These are phyloP conservation scores for Lodderomyces metapsilosis DNA, from an alignment of 1,139 yeast genomes.

Conservation along the genomic window DNA sequence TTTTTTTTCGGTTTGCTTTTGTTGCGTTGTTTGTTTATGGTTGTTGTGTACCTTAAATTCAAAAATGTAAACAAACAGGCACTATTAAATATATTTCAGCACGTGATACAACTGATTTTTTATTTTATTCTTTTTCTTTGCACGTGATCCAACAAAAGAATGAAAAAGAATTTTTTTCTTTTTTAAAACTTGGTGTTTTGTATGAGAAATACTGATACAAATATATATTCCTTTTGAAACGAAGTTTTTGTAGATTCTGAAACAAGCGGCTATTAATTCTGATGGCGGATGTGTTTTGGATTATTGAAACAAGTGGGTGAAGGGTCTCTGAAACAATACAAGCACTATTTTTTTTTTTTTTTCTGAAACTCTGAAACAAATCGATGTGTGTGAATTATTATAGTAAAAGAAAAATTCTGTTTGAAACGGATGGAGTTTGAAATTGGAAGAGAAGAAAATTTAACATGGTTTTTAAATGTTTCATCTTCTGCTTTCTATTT, in stretches of 20 bases:
- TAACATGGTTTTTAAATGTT: too few species aligned
- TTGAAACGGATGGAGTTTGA: too few species aligned
- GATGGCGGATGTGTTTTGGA: not conserved
- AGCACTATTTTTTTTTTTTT: too few species aligned
- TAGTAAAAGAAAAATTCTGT: too few species aligned
- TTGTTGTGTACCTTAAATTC: not conserved
- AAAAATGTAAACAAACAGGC: not conserved
- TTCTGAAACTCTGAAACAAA: too few species aligned
- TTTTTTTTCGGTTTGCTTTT: not conserved
- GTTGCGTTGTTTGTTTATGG: not conserved
- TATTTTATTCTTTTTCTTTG: too few species aligned
- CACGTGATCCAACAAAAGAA: not conserved
- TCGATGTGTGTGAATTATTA: too few species aligned
- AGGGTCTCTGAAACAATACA: too few species aligned
- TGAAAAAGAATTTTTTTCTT: not conserved
- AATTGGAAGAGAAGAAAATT: too few species aligned
- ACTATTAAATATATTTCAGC: too few species aligned
- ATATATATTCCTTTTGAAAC: slow-evolving; percentile 1
- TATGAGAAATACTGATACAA: slow-evolving; percentile 1
- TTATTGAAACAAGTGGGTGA: not conserved
- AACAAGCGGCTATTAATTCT: not conserved
- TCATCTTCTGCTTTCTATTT: too few species aligned
- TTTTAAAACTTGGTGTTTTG: not conserved
- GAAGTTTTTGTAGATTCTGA: not conserved
- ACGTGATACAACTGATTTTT: too few species aligned